These are phyloP conservation scores for Colletotrichum tamarilloi DNA, from an alignment of 2,329 filamentous ascomycete genomes.

Conservation along the genomic window DNA sequence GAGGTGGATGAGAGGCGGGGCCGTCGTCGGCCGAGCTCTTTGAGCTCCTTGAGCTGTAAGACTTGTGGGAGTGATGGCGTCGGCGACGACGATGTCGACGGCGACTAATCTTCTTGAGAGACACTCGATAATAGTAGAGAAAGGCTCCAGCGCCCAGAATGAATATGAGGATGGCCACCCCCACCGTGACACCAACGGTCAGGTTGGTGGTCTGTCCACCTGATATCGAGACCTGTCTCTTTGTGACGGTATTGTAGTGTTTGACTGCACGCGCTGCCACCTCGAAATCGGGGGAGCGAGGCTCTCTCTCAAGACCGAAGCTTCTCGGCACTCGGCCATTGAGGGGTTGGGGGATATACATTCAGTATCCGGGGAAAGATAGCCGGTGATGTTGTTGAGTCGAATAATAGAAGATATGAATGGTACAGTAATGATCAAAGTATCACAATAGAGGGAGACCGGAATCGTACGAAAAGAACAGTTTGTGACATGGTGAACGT, in stretches of 20 bases:
- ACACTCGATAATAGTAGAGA: constrained; percentile 51
- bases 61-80: constrained; percentile 39
- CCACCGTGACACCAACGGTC: constrained; percentile 56
- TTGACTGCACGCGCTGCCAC: background rate
- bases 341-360: constrained; percentile 33
- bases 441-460: constrained; percentile 11
- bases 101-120: constrained; percentile 48
- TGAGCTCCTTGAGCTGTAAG: constrained; percentile 47
- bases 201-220: constrained; percentile 48
- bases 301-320: background rate
- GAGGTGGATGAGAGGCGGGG: constrained; percentile 10
- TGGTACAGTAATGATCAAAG: constrained; percentile 8
- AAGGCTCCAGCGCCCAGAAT: constrained; percentile 50
- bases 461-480: constrained; percentile 7
- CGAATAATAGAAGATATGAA: background rate
- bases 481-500: constrained; percentile 11
- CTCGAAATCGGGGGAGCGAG: background rate
- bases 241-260: background rate
- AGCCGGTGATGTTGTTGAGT: background rate
- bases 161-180: constrained; percentile 53
- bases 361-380: background rate
- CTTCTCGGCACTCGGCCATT: background rate
- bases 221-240: constrained; percentile 27
- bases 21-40: constrained; percentile 44
- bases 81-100: constrained; percentile 43